Evolutionary conservation across 495 filamentous ascomycete species (phyloP), one percentile per base, ranked within the genome.

Genomic region (Echria macrotheca): DNA sequence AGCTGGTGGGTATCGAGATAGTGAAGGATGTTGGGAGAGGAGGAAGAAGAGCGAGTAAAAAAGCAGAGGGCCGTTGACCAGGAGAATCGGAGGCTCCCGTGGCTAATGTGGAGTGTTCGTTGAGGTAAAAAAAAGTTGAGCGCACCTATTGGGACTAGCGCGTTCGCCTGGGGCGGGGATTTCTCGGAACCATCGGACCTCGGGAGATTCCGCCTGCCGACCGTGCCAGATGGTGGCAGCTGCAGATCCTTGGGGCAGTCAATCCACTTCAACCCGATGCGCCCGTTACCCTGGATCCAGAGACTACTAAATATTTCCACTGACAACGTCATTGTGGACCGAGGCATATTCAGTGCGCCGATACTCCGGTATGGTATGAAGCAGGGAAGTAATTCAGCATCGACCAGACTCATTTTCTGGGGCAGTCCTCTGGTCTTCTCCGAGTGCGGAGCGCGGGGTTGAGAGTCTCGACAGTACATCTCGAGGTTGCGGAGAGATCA

Each of bases 141-240:
- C 18, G 21, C 38, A 47, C 39, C 10, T 26, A 6, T 47, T 50
- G 0, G 47, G 60, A 15, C 35, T 61, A 61, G 61, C 53, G 58
- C 37, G 11, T 2, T 45, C 28, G 22, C 14, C 15, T 5, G 41
- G 43, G 35, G 31, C 53, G 50, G 44, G 7, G 31, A 17, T 46
- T 38, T 33, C 25, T 55, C 59, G 59, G 56, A 55, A 56, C 44
- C 35, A 33, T 57, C 56, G 56, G 54, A 49, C 55, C 50, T 63
- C 59, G 59, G 59, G 53, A 57, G 50, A 53, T 63, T 44, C 59
- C 41, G 47, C 50, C n/a, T n/a, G n/a, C n/a, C n/a, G n/a, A n/a
- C n/a, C n/a, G n/a, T 31, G 28, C 6, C 28, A 31, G 28, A 31
- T 31, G 28, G 6, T 12, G 6, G 28, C 28, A 31, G 28, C 6